Evolutionary conservation across 306 rosid species (phyloP), one percentile per base, ranked within the genome.

Genomic region (Fragaria iinumae): DNA sequence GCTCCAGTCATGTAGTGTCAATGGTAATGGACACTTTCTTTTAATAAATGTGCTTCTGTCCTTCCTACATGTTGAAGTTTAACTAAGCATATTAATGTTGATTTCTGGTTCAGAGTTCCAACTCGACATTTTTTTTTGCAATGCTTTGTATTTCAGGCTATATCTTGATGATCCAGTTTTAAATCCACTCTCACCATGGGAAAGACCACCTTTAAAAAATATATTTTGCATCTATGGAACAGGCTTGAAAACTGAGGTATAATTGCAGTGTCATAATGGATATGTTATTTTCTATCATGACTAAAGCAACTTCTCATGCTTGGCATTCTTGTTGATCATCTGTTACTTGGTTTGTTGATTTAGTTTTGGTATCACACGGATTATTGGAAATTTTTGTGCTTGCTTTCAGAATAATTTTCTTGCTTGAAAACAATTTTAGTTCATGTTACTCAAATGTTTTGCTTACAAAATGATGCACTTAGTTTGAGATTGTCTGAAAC

Each of bases 101-200:
- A 27, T 36, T 53, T 64, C 74, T 63, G 49, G 64, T 60, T 82
- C 77, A 70, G 68, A 50, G 67, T 44, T 74, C 69, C 41, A 77
- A 82, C 64, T 67, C 50, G 50, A 64, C 38, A 38, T 57, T 67
- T 55, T n/a, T 52, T 52, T 52, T 69, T 70, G 67, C 11, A 76
- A 71, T 83, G 63, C 71, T 82, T 59, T 77, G 38, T 81, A 47
- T 85, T 92, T 82, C 93, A 95, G 99, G 89, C 87, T 87, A 81
- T 95, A 92, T 84, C 86, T 88, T 69, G 82, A 60, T 39, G 97
- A 95, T 90, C 95, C 95, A 67, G 88, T 92, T 80, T 83, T 95
- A 64, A 95, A 95, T 83, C 99, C 99, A 67, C 91, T 95, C 18
- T 88, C 97, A 72, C 97, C 99, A 82, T 90, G 97, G 97, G 99